Evolutionary conservation across 1,139 yeast genomes (phyloP), one percentile per base, ranked within the genome.

Genomic region (Blastobotrys serpentis): DNA sequence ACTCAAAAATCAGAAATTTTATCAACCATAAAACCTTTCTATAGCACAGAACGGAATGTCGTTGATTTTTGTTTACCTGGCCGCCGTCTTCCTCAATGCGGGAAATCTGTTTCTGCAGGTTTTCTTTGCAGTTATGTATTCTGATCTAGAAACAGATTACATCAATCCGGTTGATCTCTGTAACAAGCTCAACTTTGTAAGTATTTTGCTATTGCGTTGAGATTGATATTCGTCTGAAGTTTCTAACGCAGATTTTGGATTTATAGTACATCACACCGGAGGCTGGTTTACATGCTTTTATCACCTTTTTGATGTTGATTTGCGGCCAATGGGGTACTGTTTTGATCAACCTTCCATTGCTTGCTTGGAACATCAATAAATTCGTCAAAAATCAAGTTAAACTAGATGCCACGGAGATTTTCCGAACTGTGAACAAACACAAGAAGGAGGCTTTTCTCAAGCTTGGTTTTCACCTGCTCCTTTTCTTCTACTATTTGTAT

Each of bases 121-220:
- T 47, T 88, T 83, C 69, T 86, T 87, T 74, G 85, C 95, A 39
- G 87, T 87, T 64, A 80, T 86, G 82, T 87, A 83, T 72, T 84
- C 90, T 55, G 97, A 89, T 69, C 79, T 89, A 65, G 97, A 69
- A 85, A 76, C 78, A 62, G 97, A 89, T 69, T 89, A 88, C 73
- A 86, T 88, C 72, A 89, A 89, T 68, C 97, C 97, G 45, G 86
- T 88, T 65, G 96, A 89, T 69, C 78, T 89, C 58, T 89, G 97
- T 72, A 86, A 85, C 71, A 86, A 84, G 66, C 79, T 87, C 63
- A 88, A 88, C 48, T 83, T 38, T 34, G 63, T 60, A 50, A 38
- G 63, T 52, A n/a, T n/a, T n/a, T n/a, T n/a, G n/a, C n/a, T n/a
- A n/a, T n/a, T n/a, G n/a, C n/a, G n/a, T n/a, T n/a, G n/a, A 32